Evolutionary conservation across 2,329 filamentous ascomycete species (phyloP), one percentile per base, ranked within the genome.

Genomic region (Claviceps capensis): DNA sequence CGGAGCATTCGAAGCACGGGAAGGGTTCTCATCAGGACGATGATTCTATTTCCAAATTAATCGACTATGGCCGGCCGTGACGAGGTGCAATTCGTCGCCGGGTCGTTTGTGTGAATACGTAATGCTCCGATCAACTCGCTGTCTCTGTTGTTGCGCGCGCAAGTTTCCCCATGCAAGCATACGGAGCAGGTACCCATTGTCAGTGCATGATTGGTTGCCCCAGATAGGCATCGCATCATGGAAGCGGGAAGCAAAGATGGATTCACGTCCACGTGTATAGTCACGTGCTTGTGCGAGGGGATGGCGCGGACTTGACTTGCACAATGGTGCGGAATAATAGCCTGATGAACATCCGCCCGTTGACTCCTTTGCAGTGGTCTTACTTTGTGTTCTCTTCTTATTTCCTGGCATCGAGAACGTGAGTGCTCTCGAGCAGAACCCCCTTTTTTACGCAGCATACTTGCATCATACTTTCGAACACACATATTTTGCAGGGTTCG

Each of bases 141-240:
- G 47, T 26, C 23, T 38, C 26, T 11, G 26, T 30, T 30, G 26
- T 30, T 30, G 26, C 26, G 26, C 26, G 26, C 36, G 45, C 26
- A 17, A 4, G 23, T 34, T 3, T 16, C 47, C 41, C 47, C 13
- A 11, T 44, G 13, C 34, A 23, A 42, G 34, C 14, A 36, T 26
- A 26, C 23, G 23, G 23, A 26, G 23, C 6, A 7, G 23, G 23
- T 26, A 26, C 23, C 23, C 23, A 26, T 23, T 45, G 13, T 34
- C n/a, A n/a, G 34, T 26, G 47, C 22, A n/a, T 50, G 48, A 50
- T 53, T 53, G 52, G 43, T 11, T 43, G 13, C 13, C 14, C 4
- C 2, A 13, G 7, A 26, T 8, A 13, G 23, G 34, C 14, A 44
- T 37, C 17, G 2, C 38, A 22, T 49, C 47, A 6, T n/a, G 13